These are phyloP conservation scores for Oenanthe javanica DNA, from an alignment of 140 eudicot genomes.

Conservation along the genomic window DNA sequence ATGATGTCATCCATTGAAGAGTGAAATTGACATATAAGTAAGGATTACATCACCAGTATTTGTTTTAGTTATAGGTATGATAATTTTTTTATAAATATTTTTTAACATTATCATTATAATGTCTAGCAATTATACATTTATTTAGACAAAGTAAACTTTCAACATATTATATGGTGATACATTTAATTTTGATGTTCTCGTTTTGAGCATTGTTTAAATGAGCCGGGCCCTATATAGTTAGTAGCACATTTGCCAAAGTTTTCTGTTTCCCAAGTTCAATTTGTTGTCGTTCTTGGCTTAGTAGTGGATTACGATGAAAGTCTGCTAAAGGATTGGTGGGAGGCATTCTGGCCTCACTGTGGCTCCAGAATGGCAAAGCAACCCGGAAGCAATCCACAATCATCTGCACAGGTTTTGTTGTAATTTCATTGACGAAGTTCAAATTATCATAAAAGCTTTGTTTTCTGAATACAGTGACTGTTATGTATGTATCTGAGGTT, in stretches of 20 bases:
- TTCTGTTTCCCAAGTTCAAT: background rate
- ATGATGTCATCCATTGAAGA: no score
- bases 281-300: background rate
- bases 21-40: no score
- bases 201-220: background rate
- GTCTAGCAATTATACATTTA: no score
- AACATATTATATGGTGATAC: no score
- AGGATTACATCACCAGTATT: no score
- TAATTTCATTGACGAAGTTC: slow-evolving; percentile 3
- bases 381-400: background rate
- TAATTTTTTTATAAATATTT: no score
- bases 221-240: background rate
- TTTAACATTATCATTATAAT: no score
- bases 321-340: slow-evolving; percentile 32
- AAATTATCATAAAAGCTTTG: background rate
- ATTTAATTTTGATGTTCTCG: no score
- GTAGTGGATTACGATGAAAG: slow-evolving; percentile 18
- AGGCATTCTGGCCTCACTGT: slow-evolving; percentile 17
- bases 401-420: slow-evolving; percentile 13
- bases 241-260: background rate
- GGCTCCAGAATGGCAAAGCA: background rate
- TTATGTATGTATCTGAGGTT: background rate
- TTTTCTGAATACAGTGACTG: background rate
- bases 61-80: no score
- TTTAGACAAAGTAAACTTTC: no score